Conservation (phyloP, 2,329 filamentous ascomycete genomes). For the Neopestalotiopsis clavispora region DNA sequence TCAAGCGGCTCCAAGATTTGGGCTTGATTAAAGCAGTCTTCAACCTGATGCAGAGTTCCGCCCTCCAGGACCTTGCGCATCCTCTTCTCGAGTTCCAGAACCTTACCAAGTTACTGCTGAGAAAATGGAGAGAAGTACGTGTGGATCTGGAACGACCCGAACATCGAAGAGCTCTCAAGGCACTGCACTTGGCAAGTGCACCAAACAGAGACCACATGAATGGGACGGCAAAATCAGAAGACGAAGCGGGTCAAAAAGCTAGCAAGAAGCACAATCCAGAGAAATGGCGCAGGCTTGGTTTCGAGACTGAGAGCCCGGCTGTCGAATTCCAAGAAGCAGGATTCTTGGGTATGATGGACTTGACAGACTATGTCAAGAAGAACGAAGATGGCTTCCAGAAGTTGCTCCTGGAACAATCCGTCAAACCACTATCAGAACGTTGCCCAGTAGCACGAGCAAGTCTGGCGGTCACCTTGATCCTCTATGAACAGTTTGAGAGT, state of each 20-base stretch:
- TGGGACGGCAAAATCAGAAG: slow-evolving; percentile 39
- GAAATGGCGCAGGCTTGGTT: slow-evolving; percentile 92
- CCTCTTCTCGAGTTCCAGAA: slow-evolving; percentile 92
- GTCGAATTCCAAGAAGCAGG: slow-evolving; percentile 85
- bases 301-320: slow-evolving; percentile 86
- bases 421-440: slow-evolving; percentile 70
- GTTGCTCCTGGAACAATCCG: slow-evolving; percentile 85
- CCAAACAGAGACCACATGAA: slow-evolving; percentile 49
- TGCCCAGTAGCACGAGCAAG: slow-evolving; percentile 90
- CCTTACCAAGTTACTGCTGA: slow-evolving; percentile 83
- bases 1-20: slow-evolving; percentile 90
- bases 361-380: slow-evolving; percentile 91
- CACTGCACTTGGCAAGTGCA: slow-evolving; percentile 81
- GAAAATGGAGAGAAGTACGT: slow-evolving; percentile 84
- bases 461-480: slow-evolving; percentile 81
- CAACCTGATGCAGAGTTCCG: slow-evolving; percentile 90
- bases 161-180: slow-evolving; percentile 84
- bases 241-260: slow-evolving; percentile 57
- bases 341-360: slow-evolving; percentile 95
- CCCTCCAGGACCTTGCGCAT: slow-evolving; percentile 87
- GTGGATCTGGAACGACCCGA: slow-evolving; percentile 88
- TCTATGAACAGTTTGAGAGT: slow-evolving; percentile 96
- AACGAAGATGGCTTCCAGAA: slow-evolving; percentile 94
- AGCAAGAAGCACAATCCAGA: slow-evolving; percentile 80
- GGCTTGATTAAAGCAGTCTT: slow-evolving; percentile 93